Conservation (phyloP, 345 rosid species). For the Camelina sativa region DNA sequence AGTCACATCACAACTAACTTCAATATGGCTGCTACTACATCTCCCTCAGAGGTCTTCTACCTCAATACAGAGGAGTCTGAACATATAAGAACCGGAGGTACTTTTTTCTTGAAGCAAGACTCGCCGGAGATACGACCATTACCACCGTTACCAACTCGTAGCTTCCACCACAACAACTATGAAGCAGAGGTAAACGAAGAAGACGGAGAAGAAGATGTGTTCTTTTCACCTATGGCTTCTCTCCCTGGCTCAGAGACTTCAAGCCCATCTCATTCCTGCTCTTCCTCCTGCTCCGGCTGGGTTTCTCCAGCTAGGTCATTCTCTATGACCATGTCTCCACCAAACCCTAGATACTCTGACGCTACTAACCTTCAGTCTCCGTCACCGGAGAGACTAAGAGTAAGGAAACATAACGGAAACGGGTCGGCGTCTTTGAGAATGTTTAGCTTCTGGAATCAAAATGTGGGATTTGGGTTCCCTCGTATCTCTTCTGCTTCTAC, state of each 20-base stretch:
- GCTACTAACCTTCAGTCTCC: constrained; percentile 46
- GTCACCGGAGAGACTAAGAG: constrained; percentile 42
- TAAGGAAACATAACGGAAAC: constrained; percentile 35
- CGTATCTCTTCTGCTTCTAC: constrained; percentile 53
- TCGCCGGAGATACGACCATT: constrained; percentile 95
- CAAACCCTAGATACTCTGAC: constrained; percentile 44
- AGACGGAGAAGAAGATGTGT: constrained; percentile 60
- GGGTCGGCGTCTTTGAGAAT: constrained; percentile 46
- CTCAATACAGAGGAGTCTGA: constrained; percentile 50
- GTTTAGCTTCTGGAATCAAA: constrained; percentile 41
- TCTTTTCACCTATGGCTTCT: constrained; percentile 87
- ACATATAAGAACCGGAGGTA: constrained; percentile 23
- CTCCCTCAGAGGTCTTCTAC: constrained; percentile 77
- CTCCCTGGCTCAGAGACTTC: constrained; percentile 61
- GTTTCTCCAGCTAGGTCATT: constrained; percentile 77
- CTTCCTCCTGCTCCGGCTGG: constrained; percentile 61
- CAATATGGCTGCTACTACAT: constrained; percentile 49
- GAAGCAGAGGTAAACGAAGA: constrained; percentile 40
- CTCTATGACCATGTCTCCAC: constrained; percentile 71
- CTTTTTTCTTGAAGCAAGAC: constrained; percentile 60
- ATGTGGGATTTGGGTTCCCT: constrained; percentile 32
- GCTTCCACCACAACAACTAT: constrained; percentile 48
- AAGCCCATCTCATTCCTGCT: constrained; percentile 50
- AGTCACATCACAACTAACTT: constrained; percentile 47
- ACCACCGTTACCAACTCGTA: constrained; percentile 71